Evolutionary conservation across 768 basidiomycete species (phyloP).

Genomic region (Chlorophyllum brunneum): DNA sequence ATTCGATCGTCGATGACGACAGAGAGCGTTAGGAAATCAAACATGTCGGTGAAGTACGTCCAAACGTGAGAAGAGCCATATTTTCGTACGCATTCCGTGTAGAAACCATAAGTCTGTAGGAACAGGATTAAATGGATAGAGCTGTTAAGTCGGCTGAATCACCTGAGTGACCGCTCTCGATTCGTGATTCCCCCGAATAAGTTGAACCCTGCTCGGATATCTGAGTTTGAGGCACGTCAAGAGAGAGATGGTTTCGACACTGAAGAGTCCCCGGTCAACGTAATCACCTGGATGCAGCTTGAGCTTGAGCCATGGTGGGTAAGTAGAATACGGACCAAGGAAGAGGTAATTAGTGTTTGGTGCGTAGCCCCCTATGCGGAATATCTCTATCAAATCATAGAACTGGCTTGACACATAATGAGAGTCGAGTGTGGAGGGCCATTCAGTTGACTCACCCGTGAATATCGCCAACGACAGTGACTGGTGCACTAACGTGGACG

Average conservation of each 20-base stretch:
- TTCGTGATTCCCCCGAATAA: conserved; percentile 98
- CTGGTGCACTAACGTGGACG: conserved; percentile 93
- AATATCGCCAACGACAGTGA: conserved; percentile 98
- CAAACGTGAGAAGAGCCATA: conserved; percentile 95
- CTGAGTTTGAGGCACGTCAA: conserved; percentile 95
- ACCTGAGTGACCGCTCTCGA: conserved; percentile 97
- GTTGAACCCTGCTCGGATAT: conserved; percentile 93
- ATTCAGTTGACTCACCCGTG: conserved; percentile 74
- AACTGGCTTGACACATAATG: conserved; percentile 79
- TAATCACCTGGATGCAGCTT: conserved; percentile 74
- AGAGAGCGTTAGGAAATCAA: conserved; percentile 95
- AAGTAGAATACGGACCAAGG: conserved; percentile 62
- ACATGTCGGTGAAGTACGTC: conserved; percentile 99
- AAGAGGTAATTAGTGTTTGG: conserved; percentile 98
- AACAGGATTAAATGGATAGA: conserved; percentile 25
- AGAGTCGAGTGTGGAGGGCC: conserved; percentile 19
- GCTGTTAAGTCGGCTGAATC: conserved; percentile 30
- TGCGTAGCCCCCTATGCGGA: conserved; percentile 95
- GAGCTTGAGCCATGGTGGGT: conserved; percentile 1
- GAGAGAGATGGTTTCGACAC: conserved; percentile 97
- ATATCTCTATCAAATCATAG: conserved; percentile 98
- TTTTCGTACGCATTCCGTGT: conserved; percentile 96
- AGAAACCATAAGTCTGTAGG: conserved; percentile 93
- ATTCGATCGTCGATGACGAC: conserved; percentile 99
- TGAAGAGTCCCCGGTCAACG: conserved; percentile 96